Conservation (phyloP, 495 filamentous ascomycete genomes). For the Hypoxylon subgilvum region DNA sequence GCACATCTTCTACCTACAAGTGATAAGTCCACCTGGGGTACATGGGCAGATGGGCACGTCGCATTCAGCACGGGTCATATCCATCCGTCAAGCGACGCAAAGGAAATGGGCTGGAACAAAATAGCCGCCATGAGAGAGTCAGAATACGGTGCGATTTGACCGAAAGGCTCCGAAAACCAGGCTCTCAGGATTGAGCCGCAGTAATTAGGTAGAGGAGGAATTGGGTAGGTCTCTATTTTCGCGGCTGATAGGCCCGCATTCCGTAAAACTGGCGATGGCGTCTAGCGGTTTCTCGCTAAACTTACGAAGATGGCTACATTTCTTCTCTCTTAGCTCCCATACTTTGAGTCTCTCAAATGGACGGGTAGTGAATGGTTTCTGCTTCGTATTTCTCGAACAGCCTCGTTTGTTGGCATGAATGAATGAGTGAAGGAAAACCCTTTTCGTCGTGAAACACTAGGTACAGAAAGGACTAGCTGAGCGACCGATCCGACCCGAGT, state of each 20-base stretch:
- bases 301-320: not conserved
- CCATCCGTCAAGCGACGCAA: constrained; percentile 35
- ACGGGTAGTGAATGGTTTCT: too few species aligned
- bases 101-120: constrained; percentile 12
- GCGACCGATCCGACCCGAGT: constrained; percentile 18
- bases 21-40: too few species aligned
- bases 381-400: not conserved
- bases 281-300: constrained; percentile 1
- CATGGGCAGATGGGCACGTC: constrained; percentile 13
- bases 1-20: not conserved
- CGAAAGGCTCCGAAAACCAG: constrained; percentile 8
- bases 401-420: too few species aligned
- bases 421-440: too few species aligned
- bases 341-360: not conserved
- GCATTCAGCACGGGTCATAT: constrained; percentile 21
- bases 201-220: constrained; percentile 13
- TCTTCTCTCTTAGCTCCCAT: not conserved
- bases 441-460: constrained; percentile 13
- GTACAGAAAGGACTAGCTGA: constrained; percentile 1
- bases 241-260: constrained; percentile 34
- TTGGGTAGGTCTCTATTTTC: constrained; percentile 6
- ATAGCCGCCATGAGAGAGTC: constrained; percentile 28
- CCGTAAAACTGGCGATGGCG: constrained; percentile 18
- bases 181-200: constrained; percentile 5
- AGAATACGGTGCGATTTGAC: constrained; percentile 16